These are phyloP conservation scores for Fusarium austroafricanum DNA, from an alignment of 2,329 filamentous ascomycete species.

Conservation along the genomic window DNA sequence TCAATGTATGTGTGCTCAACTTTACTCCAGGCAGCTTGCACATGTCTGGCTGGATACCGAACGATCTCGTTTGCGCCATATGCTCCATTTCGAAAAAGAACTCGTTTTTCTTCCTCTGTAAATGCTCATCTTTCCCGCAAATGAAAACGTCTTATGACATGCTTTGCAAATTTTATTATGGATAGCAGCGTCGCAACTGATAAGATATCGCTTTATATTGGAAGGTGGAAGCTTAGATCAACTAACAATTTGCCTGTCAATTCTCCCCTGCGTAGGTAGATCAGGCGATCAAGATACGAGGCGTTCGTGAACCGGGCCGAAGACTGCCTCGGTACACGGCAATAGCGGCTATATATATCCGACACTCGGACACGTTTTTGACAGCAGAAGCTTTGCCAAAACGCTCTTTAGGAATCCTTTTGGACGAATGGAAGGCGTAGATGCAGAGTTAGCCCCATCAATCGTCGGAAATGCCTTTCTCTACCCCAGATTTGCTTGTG, in stretches of 20 bases:
- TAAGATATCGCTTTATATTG: too few relatives aligned
- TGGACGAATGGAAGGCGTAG: neutral
- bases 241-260: neutral
- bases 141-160: too few relatives aligned
- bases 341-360: neutral
- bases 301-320: neutral
- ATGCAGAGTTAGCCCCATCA: neutral
- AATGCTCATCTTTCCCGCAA: too few relatives aligned
- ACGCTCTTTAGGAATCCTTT: fast-evolving
- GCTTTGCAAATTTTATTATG: too few relatives aligned
- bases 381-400: neutral
- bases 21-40: too few relatives aligned
- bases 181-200: too few relatives aligned
- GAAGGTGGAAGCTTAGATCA: too few relatives aligned
- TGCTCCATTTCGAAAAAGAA: too few relatives aligned
- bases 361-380: neutral
- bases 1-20: too few relatives aligned
- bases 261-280: neutral
- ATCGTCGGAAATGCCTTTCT: neutral
- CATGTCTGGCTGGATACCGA: too few relatives aligned
- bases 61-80: too few relatives aligned
- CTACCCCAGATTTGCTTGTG: neutral
- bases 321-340: neutral
- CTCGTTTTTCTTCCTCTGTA: too few relatives aligned
- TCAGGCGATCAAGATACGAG: neutral